phyloP scores from a whole-genome alignment of 2,329 filamentous ascomycete genomes.

The Leptographium wingfieldii region DNA sequence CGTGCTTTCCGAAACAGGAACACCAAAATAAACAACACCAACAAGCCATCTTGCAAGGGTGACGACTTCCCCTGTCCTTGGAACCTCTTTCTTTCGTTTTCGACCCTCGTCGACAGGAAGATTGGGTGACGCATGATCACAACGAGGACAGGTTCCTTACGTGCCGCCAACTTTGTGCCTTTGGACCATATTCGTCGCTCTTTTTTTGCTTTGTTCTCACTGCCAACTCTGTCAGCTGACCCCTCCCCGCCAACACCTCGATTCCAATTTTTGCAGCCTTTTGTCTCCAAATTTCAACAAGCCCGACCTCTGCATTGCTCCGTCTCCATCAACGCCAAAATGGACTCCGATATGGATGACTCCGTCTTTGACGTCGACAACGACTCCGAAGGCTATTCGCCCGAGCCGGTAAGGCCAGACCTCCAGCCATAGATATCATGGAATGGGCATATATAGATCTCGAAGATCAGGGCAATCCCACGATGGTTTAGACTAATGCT shows the following conservation, averaged over 20 bases:
- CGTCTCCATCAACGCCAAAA: constrained; percentile 15
- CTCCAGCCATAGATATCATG: not conserved
- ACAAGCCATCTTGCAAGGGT: not conserved
- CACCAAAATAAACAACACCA: constrained; percentile 3
- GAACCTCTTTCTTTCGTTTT: not conserved
- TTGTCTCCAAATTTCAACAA: not conserved
- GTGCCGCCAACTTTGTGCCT: not conserved
- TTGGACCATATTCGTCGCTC: not conserved
- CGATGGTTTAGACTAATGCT: not conserved
- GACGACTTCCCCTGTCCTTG: not conserved
- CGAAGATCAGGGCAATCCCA: not conserved
- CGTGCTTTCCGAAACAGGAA: constrained; percentile 7
- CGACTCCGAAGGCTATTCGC: constrained; percentile 47
- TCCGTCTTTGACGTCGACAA: constrained; percentile 42
- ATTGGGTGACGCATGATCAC: not conserved
- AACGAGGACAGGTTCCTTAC: constrained; percentile 10
- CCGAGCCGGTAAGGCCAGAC: constrained; percentile 34
- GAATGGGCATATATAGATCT: not conserved
- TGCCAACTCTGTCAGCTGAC: not conserved
- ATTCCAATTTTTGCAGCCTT: not conserved
- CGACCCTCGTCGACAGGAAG: not conserved
- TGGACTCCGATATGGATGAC: constrained; percentile 50
- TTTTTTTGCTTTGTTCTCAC: not conserved
- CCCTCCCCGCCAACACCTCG: not conserved
- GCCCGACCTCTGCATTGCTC: not conserved